Conservation (phyloP, 2,329 filamentous ascomycete genomes). For the Apiospora phragmitis region DNA sequence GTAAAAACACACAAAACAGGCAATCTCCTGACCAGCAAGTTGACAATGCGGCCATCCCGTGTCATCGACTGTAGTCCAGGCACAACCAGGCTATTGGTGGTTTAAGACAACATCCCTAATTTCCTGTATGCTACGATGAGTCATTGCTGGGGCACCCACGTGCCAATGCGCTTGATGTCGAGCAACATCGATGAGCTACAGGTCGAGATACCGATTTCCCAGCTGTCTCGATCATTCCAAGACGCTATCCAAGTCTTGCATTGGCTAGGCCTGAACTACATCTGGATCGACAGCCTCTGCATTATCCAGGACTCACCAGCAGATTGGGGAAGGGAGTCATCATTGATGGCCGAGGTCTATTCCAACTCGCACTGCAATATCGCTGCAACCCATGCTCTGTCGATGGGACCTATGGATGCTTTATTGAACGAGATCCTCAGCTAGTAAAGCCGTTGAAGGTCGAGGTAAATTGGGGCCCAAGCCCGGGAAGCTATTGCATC, state of each 20-base stretch:
- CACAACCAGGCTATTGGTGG: slow-evolving; percentile 4
- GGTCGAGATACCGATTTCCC: neutral
- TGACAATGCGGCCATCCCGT: neutral
- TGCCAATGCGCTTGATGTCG: neutral
- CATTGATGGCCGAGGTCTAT: slow-evolving; percentile 10
- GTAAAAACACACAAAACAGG: neutral
- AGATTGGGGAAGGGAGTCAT: slow-evolving; percentile 10
- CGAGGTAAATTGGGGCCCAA: neutral
- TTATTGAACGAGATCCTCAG: neutral
- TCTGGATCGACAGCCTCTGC: slow-evolving; percentile 16
- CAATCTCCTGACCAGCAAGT: neutral
- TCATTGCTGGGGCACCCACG: slow-evolving; percentile 9
- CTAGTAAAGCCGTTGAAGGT: neutral
- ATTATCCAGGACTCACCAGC: slow-evolving; percentile 13
- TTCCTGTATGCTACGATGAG: slow-evolving; percentile 9
- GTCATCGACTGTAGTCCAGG: neutral
- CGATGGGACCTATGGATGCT: neutral
- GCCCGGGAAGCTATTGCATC: neutral
- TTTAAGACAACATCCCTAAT: neutral
- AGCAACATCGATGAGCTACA: neutral
- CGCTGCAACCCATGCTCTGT: neutral
- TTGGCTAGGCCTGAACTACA: slow-evolving; percentile 9
- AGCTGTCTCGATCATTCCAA: slow-evolving; percentile 2
- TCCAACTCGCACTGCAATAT: slow-evolving; percentile 10
- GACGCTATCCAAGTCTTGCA: slow-evolving; percentile 1